These are phyloP conservation scores for Trichodelitschia bisporula DNA, from an alignment of 495 filamentous ascomycete genomes.

Conservation along the genomic window DNA sequence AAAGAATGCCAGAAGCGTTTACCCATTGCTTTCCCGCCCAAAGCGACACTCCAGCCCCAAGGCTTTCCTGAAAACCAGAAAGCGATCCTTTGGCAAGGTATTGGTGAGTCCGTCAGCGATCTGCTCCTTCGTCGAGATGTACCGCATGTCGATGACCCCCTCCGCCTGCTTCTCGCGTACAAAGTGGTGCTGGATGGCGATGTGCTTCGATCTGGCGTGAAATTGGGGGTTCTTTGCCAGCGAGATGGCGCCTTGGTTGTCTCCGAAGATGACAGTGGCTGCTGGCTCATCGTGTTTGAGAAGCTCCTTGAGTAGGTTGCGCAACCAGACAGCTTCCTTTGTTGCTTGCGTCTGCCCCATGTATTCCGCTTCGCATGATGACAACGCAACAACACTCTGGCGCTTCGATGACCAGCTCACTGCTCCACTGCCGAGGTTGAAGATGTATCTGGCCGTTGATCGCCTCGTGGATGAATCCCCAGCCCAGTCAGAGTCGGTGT, in stretches of 20 bases:
- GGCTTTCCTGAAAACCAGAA: neutral
- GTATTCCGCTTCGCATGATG: constrained; percentile 19
- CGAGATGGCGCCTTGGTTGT: constrained; percentile 15
- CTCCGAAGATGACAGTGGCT: constrained; percentile 5
- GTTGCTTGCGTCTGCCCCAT: constrained; percentile 14
- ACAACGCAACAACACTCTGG: constrained; percentile 15
- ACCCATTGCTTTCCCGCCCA: too few species aligned
- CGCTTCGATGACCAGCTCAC: constrained; percentile 18
- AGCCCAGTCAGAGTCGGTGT: constrained; percentile 11
- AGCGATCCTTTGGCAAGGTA: neutral
- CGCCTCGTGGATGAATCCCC: constrained; percentile 8
- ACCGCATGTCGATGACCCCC: constrained; percentile 1
- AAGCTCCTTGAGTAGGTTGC: constrained; percentile 13
- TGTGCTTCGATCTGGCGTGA: constrained; percentile 4
- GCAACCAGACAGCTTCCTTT: constrained; percentile 19
- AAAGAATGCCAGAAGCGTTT: too few species aligned
- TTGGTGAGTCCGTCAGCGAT: constrained; percentile 4
- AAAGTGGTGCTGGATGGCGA: constrained; percentile 2
- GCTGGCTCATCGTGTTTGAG: constrained; percentile 6
- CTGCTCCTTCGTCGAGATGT: constrained; percentile 1
- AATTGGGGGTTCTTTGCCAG: constrained; percentile 11
- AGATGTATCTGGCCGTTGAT: constrained; percentile 17
- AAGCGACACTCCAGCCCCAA: neutral
- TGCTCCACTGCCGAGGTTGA: constrained; percentile 14
- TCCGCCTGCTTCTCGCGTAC: constrained; percentile 1